A percentile compares a stretch with the other conserved stretches of the same genome.
phyloP scores from a whole-genome alignment of 495 filamentous ascomycete genomes.

The Parmelia sp. region DNA sequence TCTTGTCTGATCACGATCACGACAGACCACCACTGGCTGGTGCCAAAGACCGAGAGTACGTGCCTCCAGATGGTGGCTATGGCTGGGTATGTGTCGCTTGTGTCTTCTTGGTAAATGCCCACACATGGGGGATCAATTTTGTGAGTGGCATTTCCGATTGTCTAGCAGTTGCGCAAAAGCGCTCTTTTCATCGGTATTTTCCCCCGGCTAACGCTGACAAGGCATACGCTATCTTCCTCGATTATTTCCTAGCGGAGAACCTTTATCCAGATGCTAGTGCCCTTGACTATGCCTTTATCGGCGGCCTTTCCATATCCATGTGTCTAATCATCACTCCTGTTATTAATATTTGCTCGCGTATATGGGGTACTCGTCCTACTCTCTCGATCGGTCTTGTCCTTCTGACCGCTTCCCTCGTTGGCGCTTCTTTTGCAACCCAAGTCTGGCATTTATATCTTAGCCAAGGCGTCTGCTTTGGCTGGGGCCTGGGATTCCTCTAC shows the following conservation, averaged over 20 bases:
- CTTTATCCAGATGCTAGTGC: slow-evolving; percentile 52
- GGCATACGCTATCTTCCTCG: slow-evolving; percentile 66
- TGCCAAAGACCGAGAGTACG: slow-evolving; percentile 19
- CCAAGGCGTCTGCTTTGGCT: slow-evolving; percentile 70
- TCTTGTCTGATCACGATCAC: neutral
- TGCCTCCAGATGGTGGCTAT: slow-evolving; percentile 45
- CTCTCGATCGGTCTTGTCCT: slow-evolving; percentile 57
- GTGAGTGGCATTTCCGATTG: slow-evolving; percentile 11
- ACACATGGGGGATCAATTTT: slow-evolving; percentile 41
- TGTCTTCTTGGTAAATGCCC: slow-evolving; percentile 35
- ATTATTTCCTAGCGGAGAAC: slow-evolving; percentile 57
- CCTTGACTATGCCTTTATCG: slow-evolving; percentile 65
- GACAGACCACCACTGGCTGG: neutral
- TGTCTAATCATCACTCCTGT: slow-evolving; percentile 58
- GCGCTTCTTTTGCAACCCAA: slow-evolving; percentile 58
- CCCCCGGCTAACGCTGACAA: too few species aligned
- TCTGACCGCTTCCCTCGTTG: slow-evolving; percentile 54
- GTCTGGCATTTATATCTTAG: slow-evolving; percentile 71
- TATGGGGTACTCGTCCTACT: slow-evolving; percentile 48
- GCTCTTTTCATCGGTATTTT: too few species aligned
- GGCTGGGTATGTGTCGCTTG: slow-evolving; percentile 42
- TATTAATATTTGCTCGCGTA: slow-evolving; percentile 53
- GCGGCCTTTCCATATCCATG: slow-evolving; percentile 61
- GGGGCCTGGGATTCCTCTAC: slow-evolving; percentile 72
- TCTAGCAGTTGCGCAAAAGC: slow-evolving; percentile 1